Conservation (phyloP, 495 filamentous ascomycete species). For the Penicillium longicatenatum region DNA sequence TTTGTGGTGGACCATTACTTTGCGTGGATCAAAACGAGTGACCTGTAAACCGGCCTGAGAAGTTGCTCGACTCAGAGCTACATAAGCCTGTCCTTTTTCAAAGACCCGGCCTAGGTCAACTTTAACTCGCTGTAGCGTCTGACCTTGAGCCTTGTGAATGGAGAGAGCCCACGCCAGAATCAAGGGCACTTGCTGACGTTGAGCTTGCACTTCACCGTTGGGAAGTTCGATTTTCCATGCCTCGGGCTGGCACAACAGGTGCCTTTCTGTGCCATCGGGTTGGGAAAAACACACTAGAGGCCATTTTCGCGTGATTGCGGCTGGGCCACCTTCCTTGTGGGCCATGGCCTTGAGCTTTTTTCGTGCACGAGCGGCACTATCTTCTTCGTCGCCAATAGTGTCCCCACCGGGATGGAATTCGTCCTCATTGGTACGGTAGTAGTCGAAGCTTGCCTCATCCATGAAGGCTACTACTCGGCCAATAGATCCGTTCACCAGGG, state of each 20-base stretch:
- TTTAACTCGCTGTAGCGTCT: conserved; percentile 92
- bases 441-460: conserved; percentile 75
- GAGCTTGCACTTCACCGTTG: conserved; percentile 90
- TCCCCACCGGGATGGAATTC: conserved; percentile 45
- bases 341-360: conserved; percentile 51
- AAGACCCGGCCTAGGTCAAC: conserved; percentile 91
- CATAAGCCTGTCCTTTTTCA: conserved; percentile 80
- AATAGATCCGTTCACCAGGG: conserved; percentile 89
- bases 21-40: conserved; percentile 80
- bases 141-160: conserved; percentile 97
- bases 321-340: conserved; percentile 34
- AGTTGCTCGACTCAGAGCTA: conserved; percentile 72
- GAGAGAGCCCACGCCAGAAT: conserved; percentile 96
- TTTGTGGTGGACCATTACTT: conserved; percentile 91
- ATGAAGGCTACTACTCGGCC: conserved; percentile 86
- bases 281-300: conserved; percentile 82
- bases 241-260: conserved; percentile 81
- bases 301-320: conserved; percentile 53
- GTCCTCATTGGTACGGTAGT: conserved; percentile 58
- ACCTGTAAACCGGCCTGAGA: conserved; percentile 88
- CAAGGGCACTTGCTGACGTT: conserved; percentile 62
- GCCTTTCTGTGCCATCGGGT: conserved; percentile 74
- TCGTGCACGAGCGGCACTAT: conserved; percentile 44
- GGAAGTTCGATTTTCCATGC: conserved; percentile 96
- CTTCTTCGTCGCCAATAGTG: conserved; percentile 41